Conservation (phyloP, 805 yeast genomes). For the Yarrowia yakushimensis region DNA sequence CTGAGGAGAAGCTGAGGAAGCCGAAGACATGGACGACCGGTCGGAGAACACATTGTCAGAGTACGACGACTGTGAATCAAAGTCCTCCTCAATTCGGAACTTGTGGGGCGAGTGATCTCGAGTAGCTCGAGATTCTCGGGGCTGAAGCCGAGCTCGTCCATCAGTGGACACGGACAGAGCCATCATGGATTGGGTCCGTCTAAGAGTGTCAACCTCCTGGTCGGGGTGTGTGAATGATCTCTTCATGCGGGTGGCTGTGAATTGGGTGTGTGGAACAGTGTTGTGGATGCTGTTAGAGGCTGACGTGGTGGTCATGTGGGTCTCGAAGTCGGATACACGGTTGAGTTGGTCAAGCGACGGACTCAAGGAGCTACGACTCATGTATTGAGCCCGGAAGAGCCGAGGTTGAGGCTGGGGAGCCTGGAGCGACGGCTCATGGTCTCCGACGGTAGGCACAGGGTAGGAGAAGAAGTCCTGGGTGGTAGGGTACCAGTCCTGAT, state of each 20-base stretch:
- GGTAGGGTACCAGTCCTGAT: constrained; percentile 24
- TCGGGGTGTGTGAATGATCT: constrained; percentile 15
- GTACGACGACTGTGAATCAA: constrained; percentile 6
- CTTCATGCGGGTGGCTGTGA: constrained; percentile 10
- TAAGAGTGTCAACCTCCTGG: background rate
- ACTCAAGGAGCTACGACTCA: constrained; percentile 5
- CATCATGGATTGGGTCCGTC: constrained; percentile 18
- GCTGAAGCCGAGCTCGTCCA: background rate
- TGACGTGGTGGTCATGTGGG: background rate
- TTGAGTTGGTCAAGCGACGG: constrained; percentile 3
- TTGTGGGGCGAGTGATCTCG: constrained; percentile 21
- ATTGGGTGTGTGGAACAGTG: background rate
- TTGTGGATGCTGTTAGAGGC: background rate
- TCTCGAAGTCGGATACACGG: background rate
- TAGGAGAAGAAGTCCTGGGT: constrained; percentile 20
- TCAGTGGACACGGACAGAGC: constrained; percentile 1
- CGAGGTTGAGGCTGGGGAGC: background rate
- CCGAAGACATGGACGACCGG: constrained; percentile 18
- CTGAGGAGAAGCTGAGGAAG: constrained; percentile 22
- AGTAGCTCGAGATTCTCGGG: background rate
- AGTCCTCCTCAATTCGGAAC: constrained; percentile 3
- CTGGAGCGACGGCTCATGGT: background rate
- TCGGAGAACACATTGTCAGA: constrained; percentile 10
- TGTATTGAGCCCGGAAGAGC: background rate
- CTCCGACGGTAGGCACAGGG: constrained; percentile 5